Percentiles rank a stretch among this genome's conserved stretches.
phyloP scores from a whole-genome alignment of 1,284 basidiomycete genomes.

The Ceratobasidium sp. region DNA sequence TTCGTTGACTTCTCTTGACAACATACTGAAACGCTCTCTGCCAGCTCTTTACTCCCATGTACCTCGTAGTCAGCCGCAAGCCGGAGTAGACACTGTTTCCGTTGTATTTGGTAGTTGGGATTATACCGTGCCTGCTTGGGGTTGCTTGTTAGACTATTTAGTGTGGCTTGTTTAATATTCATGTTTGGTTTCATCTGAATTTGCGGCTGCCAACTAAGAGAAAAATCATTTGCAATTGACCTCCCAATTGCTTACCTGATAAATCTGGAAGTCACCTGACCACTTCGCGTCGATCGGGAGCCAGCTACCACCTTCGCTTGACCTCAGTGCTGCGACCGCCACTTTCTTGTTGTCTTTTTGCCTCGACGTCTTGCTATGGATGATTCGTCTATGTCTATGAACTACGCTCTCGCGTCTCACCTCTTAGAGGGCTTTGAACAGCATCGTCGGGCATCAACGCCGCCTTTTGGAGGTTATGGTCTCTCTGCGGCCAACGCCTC shows the following conservation, averaged over 20 bases:
- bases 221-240: constrained; percentile 23
- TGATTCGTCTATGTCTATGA: constrained; percentile 30
- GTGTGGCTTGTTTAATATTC: constrained; percentile 21
- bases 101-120: constrained; percentile 34
- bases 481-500: background rate
- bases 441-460: constrained; percentile 33
- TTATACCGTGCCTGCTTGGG: constrained; percentile 26
- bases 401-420: constrained; percentile 20
- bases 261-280: constrained; percentile 25
- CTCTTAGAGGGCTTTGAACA: constrained; percentile 29
- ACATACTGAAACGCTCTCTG: constrained; percentile 34
- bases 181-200: constrained; percentile 1
- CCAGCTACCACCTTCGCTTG: constrained; percentile 14
- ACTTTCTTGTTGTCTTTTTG: background rate
- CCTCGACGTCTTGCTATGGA: constrained; percentile 11
- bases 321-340: background rate
- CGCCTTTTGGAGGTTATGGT: constrained; percentile 28
- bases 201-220: too few species aligned
- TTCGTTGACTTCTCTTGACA: background rate
- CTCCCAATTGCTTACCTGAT: background rate
- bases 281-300: constrained; percentile 6
- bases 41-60: constrained; percentile 84
- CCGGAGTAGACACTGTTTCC: constrained; percentile 49
- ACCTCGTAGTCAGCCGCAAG: constrained; percentile 71
- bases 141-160: constrained; percentile 29